These are phyloP conservation scores for Ascochyta clinopodiicola DNA, from an alignment of 2,329 filamentous ascomycete species.

Conservation along the genomic window DNA sequence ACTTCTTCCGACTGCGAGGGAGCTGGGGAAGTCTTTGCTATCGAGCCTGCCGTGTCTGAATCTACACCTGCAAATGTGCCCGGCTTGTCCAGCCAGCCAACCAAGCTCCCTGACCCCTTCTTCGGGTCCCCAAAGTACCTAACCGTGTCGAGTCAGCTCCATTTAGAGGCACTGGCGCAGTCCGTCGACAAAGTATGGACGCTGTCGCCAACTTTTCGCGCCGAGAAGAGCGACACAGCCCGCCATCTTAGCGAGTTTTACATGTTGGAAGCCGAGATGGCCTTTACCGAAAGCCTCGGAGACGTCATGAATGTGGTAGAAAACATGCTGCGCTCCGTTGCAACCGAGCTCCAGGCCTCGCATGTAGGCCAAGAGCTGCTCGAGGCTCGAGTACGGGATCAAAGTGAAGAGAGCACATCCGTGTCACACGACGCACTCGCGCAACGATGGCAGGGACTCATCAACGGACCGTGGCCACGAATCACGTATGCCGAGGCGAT, in stretches of 20 bases:
- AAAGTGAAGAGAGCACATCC: constrained; percentile 36
- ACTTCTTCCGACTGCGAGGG: constrained; percentile 98
- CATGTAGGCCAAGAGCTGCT: constrained; percentile 63
- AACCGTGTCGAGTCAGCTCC: constrained; percentile 92
- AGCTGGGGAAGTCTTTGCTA: constrained; percentile 88
- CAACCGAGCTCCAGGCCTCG: constrained; percentile 58
- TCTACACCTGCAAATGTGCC: constrained; percentile 7
- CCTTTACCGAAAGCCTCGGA: constrained; percentile 74
- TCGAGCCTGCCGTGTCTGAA: constrained; percentile 50
- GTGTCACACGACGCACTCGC: constrained; percentile 62
- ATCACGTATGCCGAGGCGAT: constrained; percentile 86
- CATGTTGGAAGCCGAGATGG: constrained; percentile 93
- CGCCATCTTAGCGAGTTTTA: constrained; percentile 97
- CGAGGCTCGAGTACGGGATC: constrained; percentile 49
- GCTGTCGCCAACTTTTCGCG: constrained; percentile 89
- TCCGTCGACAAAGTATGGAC: constrained; percentile 92
- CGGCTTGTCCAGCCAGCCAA: constrained; percentile 36
- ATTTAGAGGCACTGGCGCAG: constrained; percentile 90
- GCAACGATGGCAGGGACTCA: constrained; percentile 75
- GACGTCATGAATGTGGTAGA: constrained; percentile 82
- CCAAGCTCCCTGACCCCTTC: constrained; percentile 60
- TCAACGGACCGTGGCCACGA: constrained; percentile 77
- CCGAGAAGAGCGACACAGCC: constrained; percentile 82
- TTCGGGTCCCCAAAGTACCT: constrained; percentile 91
- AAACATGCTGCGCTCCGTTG: constrained; percentile 70